Evolutionary conservation across 208 protist genomes (phyloP).

Genomic region (Trypanosoma platydactyli): DNA sequence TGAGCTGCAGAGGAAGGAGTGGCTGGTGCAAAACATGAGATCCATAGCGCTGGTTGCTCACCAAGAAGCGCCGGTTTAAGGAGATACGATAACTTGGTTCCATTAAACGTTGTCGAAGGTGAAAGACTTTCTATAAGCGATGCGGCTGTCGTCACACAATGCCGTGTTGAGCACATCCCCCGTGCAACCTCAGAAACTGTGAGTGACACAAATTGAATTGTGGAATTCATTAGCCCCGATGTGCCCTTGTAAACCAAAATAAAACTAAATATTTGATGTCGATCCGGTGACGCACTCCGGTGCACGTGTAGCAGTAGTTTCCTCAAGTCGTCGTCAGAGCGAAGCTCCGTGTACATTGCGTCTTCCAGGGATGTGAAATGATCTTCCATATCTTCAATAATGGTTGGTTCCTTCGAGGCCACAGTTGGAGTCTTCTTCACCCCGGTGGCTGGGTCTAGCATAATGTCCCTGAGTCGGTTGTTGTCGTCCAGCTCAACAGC

Average conservation of each 20-base stretch:
- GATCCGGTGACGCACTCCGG: neutral
- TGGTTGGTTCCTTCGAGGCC: conserved; percentile 32
- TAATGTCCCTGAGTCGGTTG: conserved; percentile 55
- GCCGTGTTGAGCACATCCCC: conserved; percentile 64
- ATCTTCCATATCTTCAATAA: conserved; percentile 65
- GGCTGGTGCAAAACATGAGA: conserved; percentile 63
- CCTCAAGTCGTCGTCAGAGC: conserved; percentile 9
- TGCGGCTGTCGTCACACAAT: conserved; percentile 60
- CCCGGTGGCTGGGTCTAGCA: neutral
- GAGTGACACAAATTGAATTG: conserved; percentile 78
- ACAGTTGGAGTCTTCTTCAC: too few relatives aligned
- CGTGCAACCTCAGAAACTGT: conserved; percentile 50
- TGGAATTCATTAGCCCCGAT: conserved; percentile 50
- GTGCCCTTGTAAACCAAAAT: conserved; percentile 45
- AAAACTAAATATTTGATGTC: conserved; percentile 64
- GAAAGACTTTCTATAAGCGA: conserved; percentile 61
- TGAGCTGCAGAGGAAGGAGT: conserved; percentile 30
- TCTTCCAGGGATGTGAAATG: conserved; percentile 74
- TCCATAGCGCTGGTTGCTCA: conserved; percentile 63
- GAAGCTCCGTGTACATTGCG: conserved; percentile 45
- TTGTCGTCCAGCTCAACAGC: conserved; percentile 55
- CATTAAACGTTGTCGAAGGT: conserved; percentile 45
- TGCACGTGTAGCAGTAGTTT: conserved; percentile 21
- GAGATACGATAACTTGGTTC: conserved; percentile 64
- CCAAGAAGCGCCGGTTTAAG: conserved; percentile 71